Base-by-base conservation (phyloP, 1,284 basidiomycete genomes). In the Ustilago curta region DNA sequence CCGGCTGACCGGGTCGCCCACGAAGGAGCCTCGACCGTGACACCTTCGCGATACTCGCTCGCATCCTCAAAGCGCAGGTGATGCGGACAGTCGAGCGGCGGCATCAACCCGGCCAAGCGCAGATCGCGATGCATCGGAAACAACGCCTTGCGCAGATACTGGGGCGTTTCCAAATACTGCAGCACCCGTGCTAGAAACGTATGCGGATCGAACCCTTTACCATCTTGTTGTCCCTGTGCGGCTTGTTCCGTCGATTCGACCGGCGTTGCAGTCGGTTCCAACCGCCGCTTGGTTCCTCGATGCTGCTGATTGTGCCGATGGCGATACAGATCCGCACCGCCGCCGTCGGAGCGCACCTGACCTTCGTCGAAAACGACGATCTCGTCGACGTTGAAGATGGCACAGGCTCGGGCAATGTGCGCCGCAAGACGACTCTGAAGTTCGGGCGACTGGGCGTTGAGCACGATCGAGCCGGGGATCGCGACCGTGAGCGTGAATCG, bases 91-190 rank as follows among this genome's bases (percentile, higher is more conserved):
- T 85, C 84, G 8, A 85, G 67, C 0, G 84, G 84, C 9, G 84
- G 82, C 40, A 85, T 75, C 18, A 85, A 54, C 12, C 84, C 84
- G 0, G 83, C 84, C n/a, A 83, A 61, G 11, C 83, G 65, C 31
- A 85, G 59, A 51, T 83, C 77, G 31, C 77, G 76, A 60, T 85
- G 84, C 76, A 85, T 80, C 11, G 84, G 84, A 39, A 85, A 83
- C 44, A 85, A 63, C 9, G 75, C 68, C 59, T 80, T 81, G 11
- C 84, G 76, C 25, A 85, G 59, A 55, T 85, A 85, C 78, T 85
- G 84, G n/a, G 84, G 84, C 23, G 81, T 84, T 52, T 85, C 84
- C 37, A 85, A 70, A 65, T 85, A 85, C 59, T 84, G 79, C 59
- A 85, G 60, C 25, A 85, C 76, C 9, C 81, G 55, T 0, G 80